These are phyloP conservation scores for Alloascoidea africana DNA, from an alignment of 805 yeast species.

Conservation along the genomic window DNA sequence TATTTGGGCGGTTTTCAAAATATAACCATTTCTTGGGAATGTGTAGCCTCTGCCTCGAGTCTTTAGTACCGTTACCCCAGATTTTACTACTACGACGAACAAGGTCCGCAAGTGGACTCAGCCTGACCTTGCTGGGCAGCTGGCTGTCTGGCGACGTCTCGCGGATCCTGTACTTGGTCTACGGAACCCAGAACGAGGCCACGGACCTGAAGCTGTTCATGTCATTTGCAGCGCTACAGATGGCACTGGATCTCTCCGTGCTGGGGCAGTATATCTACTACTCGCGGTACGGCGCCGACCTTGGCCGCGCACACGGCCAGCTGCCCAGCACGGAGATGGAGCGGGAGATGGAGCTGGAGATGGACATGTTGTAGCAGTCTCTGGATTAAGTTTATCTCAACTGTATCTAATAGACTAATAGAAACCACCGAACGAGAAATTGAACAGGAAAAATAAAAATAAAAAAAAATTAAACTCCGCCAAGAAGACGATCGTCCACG, in stretches of 20 bases:
- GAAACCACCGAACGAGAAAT: no score
- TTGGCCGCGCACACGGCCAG: no score
- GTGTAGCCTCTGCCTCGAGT: constrained; percentile 31
- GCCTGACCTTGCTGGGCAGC: constrained; percentile 54
- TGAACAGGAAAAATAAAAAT: no score
- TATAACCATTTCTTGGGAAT: constrained; percentile 38
- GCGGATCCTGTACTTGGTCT: constrained; percentile 59
- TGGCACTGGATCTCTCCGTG: constrained; percentile 56
- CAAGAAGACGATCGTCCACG: no score
- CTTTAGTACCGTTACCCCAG: constrained; percentile 64
- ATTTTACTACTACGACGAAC: constrained; percentile 51
- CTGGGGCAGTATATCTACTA: constrained; percentile 61
- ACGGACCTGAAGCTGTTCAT: constrained; percentile 39
- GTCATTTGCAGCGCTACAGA: constrained; percentile 63
- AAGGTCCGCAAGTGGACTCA: constrained; percentile 64
- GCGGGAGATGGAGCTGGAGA: no score
- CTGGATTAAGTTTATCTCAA: no score
- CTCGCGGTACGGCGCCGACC: no score
- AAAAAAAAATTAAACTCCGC: no score
- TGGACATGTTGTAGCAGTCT: no score
- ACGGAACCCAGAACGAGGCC: constrained; percentile 51
- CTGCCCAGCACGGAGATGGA: no score
- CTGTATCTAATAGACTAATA: no score
- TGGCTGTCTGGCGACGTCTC: constrained; percentile 87
- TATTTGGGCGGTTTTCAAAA: constrained; percentile 19